Base-by-base conservation (phyloP, 2,329 filamentous ascomycete genomes). In the Aureobasidium sp. region DNA sequence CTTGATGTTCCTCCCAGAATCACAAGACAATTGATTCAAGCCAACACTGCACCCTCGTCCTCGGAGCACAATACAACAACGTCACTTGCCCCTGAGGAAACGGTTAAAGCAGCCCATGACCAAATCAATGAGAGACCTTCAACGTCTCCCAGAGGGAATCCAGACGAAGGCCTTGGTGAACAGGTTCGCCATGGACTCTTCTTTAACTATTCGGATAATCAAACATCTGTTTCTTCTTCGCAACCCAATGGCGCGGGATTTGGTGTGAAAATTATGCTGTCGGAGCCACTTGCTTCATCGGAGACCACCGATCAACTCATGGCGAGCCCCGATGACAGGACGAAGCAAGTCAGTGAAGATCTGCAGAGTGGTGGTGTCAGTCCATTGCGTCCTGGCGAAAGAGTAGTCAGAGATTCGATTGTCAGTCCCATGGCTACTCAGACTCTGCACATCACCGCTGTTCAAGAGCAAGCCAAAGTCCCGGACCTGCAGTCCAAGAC, bases 1-100 rank as follows among this genome's bases (percentile, higher is more conserved):
- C 64, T 73, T 42, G 68, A 70, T 44, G 70, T 69, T 14, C 70
- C 70, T 31, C 68, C 72, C 42, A 67, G 70, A 25, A 68, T 75
- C 29, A 75, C 73, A 2, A 64, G 73, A 55, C 72, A 71, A 11
- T 64, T 75, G 67, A 69, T 75, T 42, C 69, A 70, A 48, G 71
- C 73, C 34, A 72, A 70, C 44, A 67, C 73, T 8, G 70, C 67
- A 2, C 69, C 68, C 42, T 70, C 71, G 1, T 68, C 65, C 6
- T 66, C 67, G 1, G 64, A 64, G 49, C 62, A 62, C 9, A 62
- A 66, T 17, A 66, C 64, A 17, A 57, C 62, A 9, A 47, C 49
- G 1, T 64, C 39, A 39, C 41, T 62, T 15, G 25, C 29, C 4
- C 45, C 57, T 20, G 57, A 51, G 5, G 57, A 60, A 27, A 37